Evolutionary conservation across 2,329 filamentous ascomycete species (phyloP).

Genomic region (Apiospora kogelbergensis): DNA sequence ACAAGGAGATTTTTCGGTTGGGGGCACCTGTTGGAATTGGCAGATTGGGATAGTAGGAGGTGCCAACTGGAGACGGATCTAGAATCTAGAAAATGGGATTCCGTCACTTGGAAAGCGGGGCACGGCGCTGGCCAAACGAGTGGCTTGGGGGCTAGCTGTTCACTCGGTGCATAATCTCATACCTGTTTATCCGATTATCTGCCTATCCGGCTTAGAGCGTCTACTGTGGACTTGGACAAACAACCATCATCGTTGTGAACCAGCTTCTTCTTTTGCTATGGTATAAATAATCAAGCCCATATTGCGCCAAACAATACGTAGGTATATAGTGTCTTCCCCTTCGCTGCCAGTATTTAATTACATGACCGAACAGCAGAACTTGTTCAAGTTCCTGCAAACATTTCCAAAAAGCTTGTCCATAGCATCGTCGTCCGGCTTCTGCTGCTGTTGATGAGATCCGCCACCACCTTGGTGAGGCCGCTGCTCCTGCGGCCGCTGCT

Average conservation of each 20-base stretch:
- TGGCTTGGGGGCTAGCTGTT: neutral
- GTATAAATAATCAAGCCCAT: neutral
- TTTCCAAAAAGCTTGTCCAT: neutral
- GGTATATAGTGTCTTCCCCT: neutral
- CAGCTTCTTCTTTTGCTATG: too few species aligned
- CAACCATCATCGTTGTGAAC: too few species aligned
- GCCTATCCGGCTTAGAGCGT: too few species aligned
- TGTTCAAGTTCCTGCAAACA: neutral
- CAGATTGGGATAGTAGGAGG: neutral
- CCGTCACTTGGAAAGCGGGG: slow-evolving; percentile 1
- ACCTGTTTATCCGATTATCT: neutral
- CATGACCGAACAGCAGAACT: slow-evolving; percentile 71
- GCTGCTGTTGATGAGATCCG: slow-evolving; percentile 60
- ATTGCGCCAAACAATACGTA: neutral
- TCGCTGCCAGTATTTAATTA: slow-evolving; percentile 32
- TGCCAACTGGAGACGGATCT: slow-evolving; percentile 5
- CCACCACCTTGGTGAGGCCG: slow-evolving; percentile 54
- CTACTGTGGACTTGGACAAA: too few species aligned
- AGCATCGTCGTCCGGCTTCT: slow-evolving; percentile 54
- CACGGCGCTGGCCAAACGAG: neutral
- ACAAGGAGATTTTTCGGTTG: slow-evolving; percentile 1
- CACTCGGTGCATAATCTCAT: neutral
- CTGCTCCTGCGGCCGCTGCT: slow-evolving; percentile 46
- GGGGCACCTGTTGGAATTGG: slow-evolving; percentile 2
- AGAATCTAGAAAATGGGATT: neutral